Evolutionary conservation across 2,329 filamentous ascomycete species (phyloP).

Genomic region (Lasiodiplodia theobromae): DNA sequence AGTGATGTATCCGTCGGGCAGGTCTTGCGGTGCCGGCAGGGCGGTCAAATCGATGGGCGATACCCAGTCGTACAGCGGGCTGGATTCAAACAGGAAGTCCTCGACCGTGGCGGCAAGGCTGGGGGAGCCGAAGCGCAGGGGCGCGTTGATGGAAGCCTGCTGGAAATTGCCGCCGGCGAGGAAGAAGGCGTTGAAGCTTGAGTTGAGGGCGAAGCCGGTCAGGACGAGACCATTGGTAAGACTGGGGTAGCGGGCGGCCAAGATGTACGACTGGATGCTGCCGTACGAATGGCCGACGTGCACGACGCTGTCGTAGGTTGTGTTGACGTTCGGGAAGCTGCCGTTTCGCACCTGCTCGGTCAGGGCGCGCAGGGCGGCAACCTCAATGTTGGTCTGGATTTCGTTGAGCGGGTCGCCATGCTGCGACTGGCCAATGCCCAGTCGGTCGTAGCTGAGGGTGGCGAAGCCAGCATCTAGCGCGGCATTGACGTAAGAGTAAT

Average conservation of each 20-base stretch:
- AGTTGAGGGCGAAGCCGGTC: constrained; percentile 65
- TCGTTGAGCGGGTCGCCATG: constrained; percentile 66
- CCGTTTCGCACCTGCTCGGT: constrained; percentile 59
- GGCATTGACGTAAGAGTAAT: constrained; percentile 67
- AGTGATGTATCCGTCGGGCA: constrained; percentile 62
- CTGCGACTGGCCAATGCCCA: constrained; percentile 66
- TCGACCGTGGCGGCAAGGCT: not conserved
- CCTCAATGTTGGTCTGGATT: constrained; percentile 65
- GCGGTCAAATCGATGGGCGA: constrained; percentile 18
- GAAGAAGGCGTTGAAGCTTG: constrained; percentile 53
- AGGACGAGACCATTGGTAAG: constrained; percentile 66
- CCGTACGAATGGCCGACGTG: constrained; percentile 73
- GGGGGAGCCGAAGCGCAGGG: constrained; percentile 46
- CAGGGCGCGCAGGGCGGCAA: constrained; percentile 64
- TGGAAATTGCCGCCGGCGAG: constrained; percentile 57
- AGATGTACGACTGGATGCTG: constrained; percentile 63
- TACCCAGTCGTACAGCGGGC: not conserved
- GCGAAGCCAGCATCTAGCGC: constrained; percentile 65
- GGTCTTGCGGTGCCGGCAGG: constrained; percentile 37
- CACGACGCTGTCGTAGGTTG: constrained; percentile 54
- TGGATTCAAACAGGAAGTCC: constrained; percentile 1
- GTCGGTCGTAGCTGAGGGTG: constrained; percentile 67
- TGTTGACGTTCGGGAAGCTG: constrained; percentile 51
- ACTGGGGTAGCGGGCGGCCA: constrained; percentile 60
- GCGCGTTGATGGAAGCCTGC: constrained; percentile 52